Evolutionary conservation across 2,329 filamentous ascomycete genomes (phyloP), one percentile per base, ranked within the genome.

Genomic region (Penicillium palitans): DNA sequence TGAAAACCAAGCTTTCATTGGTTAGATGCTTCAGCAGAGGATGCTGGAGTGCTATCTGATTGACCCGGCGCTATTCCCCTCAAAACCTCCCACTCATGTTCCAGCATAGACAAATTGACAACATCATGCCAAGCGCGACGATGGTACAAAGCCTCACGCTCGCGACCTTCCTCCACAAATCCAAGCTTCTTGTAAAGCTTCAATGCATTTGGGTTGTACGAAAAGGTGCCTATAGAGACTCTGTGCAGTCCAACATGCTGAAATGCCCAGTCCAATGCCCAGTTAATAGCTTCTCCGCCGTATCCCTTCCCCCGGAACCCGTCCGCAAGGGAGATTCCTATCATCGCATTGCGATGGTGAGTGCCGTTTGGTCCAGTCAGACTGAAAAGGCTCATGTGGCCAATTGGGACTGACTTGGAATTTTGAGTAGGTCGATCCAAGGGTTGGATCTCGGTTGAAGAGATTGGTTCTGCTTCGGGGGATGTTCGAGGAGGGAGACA

Each of bases 211-310:
- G 13, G 17, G 17, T 62, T 62, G 41, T 48, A 63, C 12, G 55
- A 53, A 44, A 59, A 57, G 4, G 59, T 25, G 17, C 40, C 12
- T 10, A 61, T 37, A 1, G 8, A 15, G 7, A 63, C 50, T 17
- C 61, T 58, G 21, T 63, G 61, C 27, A 59, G 21, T 4, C 52
- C 61, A 29, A 21, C 46, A 25, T 51, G 33, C 21, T 31, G 49
- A 41, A 63, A 63, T 9, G 52, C 61, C 61, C 61, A 63, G 15
- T 61, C 52, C 19, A 63, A 17, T 6, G 31, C 50, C 61, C 61
- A 63, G 8, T 59, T 47, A 9, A 63, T 61, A 15, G 61, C 59
- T 47, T 63, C 61, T 9, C 59, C 54, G 6, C 61, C 61, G 31
- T 57, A 61, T 9, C 61, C 61, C 6, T 49, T 31, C 0, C 52